Evolutionary conservation across 2,329 filamentous ascomycete species (phyloP).

Genomic region (Amauroascus verrucosus): DNA sequence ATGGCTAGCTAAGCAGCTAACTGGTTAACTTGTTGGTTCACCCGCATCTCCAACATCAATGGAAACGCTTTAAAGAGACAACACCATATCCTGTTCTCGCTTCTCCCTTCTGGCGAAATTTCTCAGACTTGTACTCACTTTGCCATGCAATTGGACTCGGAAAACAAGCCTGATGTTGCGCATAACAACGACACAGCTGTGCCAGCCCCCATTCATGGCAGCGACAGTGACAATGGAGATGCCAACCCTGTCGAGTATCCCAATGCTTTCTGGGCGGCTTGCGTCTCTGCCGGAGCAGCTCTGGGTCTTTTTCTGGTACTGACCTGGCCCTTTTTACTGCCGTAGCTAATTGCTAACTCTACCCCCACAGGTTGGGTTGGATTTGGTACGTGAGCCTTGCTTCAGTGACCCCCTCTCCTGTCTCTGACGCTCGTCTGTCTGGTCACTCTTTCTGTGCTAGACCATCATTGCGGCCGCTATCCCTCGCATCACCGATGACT

Average conservation of each 20-base stretch:
- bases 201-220: background rate
- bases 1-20: no score
- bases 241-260: slow-evolving; percentile 19
- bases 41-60: no score
- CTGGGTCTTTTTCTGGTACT: slow-evolving; percentile 21
- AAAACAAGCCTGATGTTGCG: background rate
- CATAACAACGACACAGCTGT: background rate
- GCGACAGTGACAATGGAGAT: background rate
- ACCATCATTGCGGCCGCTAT: slow-evolving; percentile 40
- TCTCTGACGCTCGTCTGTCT: background rate
- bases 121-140: background rate
- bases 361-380: slow-evolving; percentile 1
- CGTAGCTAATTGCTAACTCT: slow-evolving; percentile 1
- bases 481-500: slow-evolving; percentile 40
- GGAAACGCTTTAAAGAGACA: no score
- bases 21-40: no score
- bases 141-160: background rate
- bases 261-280: slow-evolving; percentile 18
- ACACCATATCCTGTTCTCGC: no score
- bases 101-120: no score
- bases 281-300: slow-evolving; percentile 23
- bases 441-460: slow-evolving; percentile 18
- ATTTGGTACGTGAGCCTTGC: slow-evolving; percentile 3
- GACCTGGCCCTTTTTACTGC: background rate
- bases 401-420: background rate